These are phyloP conservation scores for Cyberlindnera mississippiensis DNA, from an alignment of 805 yeast genomes.

Conservation along the genomic window DNA sequence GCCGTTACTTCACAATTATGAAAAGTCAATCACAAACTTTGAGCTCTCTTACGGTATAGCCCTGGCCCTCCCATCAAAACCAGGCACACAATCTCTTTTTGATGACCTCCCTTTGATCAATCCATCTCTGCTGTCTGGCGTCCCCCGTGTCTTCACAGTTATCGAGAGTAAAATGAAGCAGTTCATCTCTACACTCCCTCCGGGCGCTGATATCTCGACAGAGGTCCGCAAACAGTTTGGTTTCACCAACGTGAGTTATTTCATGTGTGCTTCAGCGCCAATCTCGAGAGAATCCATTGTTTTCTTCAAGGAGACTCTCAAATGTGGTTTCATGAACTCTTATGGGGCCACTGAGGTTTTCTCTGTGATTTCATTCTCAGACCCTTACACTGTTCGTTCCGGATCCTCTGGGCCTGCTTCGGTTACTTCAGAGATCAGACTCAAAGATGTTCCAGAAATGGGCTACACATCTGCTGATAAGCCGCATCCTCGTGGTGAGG, in stretches of 20 bases:
- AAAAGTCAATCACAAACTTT: slow-evolving; percentile 41
- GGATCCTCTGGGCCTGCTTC: slow-evolving; percentile 52
- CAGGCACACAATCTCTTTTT: slow-evolving; percentile 36
- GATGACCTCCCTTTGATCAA: slow-evolving; percentile 47
- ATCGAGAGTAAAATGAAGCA: slow-evolving; percentile 34
- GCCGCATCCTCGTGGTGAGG: slow-evolving; percentile 47
- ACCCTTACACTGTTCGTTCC: slow-evolving; percentile 36
- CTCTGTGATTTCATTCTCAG: slow-evolving; percentile 39
- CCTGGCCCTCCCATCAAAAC: slow-evolving; percentile 45
- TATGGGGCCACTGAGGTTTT: slow-evolving; percentile 60
- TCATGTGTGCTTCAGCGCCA: slow-evolving; percentile 56
- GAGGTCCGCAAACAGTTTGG: slow-evolving; percentile 34
- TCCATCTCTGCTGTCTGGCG: slow-evolving; percentile 46
- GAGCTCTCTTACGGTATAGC: slow-evolving; percentile 39
- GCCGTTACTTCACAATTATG: slow-evolving; percentile 58
- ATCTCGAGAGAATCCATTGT: slow-evolving; percentile 49
- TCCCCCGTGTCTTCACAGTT: slow-evolving; percentile 52
- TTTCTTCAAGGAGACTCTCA: slow-evolving; percentile 49
- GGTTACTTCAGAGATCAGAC: slow-evolving; percentile 43
- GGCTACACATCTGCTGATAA: slow-evolving; percentile 38
- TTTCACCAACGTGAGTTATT: slow-evolving; percentile 31
- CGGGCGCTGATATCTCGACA: slow-evolving; percentile 3
- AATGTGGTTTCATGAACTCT: slow-evolving; percentile 45
- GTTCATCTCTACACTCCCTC: slow-evolving; percentile 11
- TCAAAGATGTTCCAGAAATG: slow-evolving; percentile 57